phyloP scores from a whole-genome alignment of 768 basidiomycete species.

The Tubosaeta sp. region DNA sequence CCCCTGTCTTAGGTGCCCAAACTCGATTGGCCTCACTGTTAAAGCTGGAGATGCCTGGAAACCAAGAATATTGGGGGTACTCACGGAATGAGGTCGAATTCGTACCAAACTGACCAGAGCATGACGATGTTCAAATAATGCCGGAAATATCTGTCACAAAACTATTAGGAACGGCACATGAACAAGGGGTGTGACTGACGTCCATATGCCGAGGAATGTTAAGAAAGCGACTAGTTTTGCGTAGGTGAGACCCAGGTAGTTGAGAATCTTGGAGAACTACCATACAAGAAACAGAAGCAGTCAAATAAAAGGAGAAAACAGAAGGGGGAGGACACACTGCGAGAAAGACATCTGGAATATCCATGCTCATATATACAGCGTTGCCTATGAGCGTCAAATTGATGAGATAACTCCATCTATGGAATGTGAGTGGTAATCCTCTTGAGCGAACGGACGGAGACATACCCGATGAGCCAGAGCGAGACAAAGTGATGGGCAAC shows the following conservation, averaged over 20 bases:
- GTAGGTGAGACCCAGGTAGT: conserved; percentile 72
- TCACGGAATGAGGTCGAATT: conserved; percentile 74
- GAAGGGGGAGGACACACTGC: conserved; percentile 49
- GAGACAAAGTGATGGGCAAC: conserved; percentile 91
- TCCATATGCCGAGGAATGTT: conserved; percentile 71
- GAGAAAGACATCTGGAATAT: conserved; percentile 85
- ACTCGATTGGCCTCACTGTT: conserved; percentile 48
- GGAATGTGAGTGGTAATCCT: background rate
- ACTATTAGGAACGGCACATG: background rate
- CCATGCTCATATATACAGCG: conserved; percentile 95
- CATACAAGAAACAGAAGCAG: background rate
- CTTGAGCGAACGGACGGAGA: background rate
- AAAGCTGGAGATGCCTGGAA: conserved; percentile 3
- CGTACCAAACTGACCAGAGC: conserved; percentile 80
- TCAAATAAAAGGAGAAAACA: background rate
- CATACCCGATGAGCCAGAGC: conserved; percentile 87
- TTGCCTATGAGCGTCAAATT: conserved; percentile 88
- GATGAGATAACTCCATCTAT: conserved; percentile 77
- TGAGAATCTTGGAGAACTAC: conserved; percentile 80
- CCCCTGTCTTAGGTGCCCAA: conserved; percentile 60
- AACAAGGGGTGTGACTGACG: conserved; percentile 45
- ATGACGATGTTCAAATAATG: conserved; percentile 87
- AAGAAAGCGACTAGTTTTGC: conserved; percentile 62
- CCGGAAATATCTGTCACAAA: conserved; percentile 72
- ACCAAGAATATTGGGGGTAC: conserved; percentile 25